Evolutionary conservation across 257 asterid species (phyloP).

Genomic region (Forsythia suspensa): DNA sequence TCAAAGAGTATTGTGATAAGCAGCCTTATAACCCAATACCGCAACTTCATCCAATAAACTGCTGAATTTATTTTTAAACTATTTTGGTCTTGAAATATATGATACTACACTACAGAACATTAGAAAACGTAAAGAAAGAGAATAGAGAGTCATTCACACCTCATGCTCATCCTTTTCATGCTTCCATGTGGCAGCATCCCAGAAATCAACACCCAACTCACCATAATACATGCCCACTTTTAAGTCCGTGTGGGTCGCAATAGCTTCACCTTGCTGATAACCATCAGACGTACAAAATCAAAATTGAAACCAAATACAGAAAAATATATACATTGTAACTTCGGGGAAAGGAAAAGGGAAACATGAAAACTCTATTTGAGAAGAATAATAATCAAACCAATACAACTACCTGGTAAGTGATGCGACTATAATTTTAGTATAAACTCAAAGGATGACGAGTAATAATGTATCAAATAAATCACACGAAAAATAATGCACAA

Average conservation of each 20-base stretch:
- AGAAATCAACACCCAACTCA: conserved; percentile 72
- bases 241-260: conserved; percentile 59
- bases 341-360: not conserved
- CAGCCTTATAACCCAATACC: conserved; percentile 2
- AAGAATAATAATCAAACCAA: not conserved
- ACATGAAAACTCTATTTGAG: not conserved
- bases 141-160: conserved; percentile 37
- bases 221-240: conserved; percentile 78
- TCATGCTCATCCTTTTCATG: conserved; percentile 42
- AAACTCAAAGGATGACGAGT: not conserved
- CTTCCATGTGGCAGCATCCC: conserved; percentile 70
- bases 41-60: conserved; percentile 12
- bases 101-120: not conserved
- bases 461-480: not conserved
- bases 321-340: not conserved
- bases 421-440: not conserved
- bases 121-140: conserved; percentile 8
- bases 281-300: conserved; percentile 12
- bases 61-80: not conserved
- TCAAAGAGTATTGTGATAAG: not conserved
- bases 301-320: not conserved
- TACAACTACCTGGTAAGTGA: not conserved
- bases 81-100: not conserved
- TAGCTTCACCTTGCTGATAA: conserved; percentile 62
- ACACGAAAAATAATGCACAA: not conserved